Evolutionary conservation across 2,329 filamentous ascomycete species (phyloP).

Genomic region (Phialophora tarda): DNA sequence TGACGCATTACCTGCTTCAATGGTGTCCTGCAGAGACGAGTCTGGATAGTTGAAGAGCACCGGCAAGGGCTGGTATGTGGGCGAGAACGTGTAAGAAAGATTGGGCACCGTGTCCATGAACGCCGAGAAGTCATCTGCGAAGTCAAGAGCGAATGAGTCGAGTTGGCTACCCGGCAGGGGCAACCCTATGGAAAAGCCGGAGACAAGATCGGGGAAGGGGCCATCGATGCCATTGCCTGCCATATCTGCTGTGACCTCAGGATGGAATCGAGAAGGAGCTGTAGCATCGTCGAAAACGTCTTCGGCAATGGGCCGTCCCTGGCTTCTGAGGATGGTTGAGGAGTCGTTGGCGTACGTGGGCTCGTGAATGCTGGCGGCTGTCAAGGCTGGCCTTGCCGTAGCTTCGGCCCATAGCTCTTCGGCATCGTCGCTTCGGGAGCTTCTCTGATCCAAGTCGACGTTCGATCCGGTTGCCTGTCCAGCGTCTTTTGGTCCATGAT

Average conservation of each 20-base stretch:
- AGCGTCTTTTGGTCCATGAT: background rate
- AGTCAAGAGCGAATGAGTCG: conserved; percentile 7
- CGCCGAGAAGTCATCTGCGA: conserved; percentile 8
- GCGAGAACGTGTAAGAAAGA: conserved; percentile 10
- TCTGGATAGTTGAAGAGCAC: conserved; percentile 49
- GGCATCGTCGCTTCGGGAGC: background rate
- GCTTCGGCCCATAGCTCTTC: background rate
- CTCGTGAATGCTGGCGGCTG: background rate
- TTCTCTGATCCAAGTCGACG: background rate
- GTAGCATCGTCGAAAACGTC: background rate
- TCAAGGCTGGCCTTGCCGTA: background rate
- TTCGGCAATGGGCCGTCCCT: background rate
- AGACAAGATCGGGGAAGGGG: background rate
- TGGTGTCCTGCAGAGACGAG: conserved; percentile 35
- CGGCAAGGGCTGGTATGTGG: conserved; percentile 48
- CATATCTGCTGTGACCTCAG: background rate
- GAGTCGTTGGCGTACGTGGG: background rate
- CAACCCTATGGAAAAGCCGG: conserved; percentile 7
- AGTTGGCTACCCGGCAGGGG: conserved; percentile 4
- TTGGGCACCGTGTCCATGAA: conserved; percentile 21
- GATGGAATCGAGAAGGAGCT: background rate
- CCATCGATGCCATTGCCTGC: background rate
- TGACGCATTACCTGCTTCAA: conserved; percentile 10
- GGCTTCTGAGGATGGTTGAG: background rate
- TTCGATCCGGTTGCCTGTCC: background rate